phyloP scores from a whole-genome alignment of 768 basidiomycete genomes.

The Neoboletus magnificus region DNA sequence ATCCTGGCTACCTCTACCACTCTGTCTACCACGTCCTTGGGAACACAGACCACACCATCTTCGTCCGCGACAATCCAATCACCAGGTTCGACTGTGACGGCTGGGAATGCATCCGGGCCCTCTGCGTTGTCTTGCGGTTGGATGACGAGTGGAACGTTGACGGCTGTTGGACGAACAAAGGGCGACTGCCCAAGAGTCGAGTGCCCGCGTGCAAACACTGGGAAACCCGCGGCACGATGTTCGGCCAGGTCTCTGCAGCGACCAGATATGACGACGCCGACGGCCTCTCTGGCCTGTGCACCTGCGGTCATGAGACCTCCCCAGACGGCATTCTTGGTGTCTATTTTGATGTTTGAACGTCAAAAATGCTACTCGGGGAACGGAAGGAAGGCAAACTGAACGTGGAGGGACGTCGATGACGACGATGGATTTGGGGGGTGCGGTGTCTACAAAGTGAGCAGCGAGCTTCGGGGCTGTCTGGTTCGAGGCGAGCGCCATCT shows the following conservation, averaged over 20 bases:
- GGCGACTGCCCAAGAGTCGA: conserved; percentile 86
- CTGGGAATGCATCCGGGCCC: conserved; percentile 43
- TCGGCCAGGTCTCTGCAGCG: conserved; percentile 83
- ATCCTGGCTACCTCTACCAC: conserved; percentile 58
- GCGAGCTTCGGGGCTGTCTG: conserved; percentile 58
- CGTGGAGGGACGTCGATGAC: conserved; percentile 74
- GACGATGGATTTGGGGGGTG: conserved; percentile 59
- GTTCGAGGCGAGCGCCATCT: conserved; percentile 66
- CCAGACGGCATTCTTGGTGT: conserved; percentile 82
- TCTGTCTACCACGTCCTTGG: conserved; percentile 46
- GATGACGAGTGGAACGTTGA: conserved; percentile 63
- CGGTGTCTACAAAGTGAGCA: conserved; percentile 81
- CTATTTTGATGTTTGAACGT: conserved; percentile 36
- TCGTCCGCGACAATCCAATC: conserved; percentile 86
- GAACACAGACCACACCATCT: conserved; percentile 86
- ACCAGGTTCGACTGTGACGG: conserved; percentile 61
- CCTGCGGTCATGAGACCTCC: conserved; percentile 90
- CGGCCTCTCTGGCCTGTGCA: conserved; percentile 64
- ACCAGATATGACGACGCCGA: conserved; percentile 79
- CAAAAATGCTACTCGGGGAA: neutral
- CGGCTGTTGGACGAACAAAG: conserved; percentile 75
- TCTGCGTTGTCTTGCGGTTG: conserved; percentile 30
- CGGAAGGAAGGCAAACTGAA: conserved; percentile 35
- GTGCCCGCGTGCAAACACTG: conserved; percentile 77
- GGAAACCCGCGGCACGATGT: conserved; percentile 64